phyloP scores from a whole-genome alignment of 2,329 filamentous ascomycete genomes.

The Diaporthe citri region DNA sequence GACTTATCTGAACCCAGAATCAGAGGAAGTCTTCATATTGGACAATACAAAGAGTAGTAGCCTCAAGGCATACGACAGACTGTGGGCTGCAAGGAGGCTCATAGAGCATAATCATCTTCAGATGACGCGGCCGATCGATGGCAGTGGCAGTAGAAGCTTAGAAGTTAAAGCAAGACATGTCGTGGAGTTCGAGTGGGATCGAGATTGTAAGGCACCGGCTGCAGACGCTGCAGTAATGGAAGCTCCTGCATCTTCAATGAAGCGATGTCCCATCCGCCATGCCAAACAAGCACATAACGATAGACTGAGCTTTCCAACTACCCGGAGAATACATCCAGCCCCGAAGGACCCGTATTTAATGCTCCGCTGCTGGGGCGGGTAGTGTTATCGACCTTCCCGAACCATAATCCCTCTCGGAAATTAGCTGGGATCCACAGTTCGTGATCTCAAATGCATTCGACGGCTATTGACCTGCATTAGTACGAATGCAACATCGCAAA shows the following conservation, averaged over 20 bases:
- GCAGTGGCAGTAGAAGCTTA: not conserved
- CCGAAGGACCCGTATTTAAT: not conserved
- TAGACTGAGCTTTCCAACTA: not conserved
- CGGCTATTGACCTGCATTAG: constrained; percentile 19
- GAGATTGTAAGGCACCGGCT: not conserved
- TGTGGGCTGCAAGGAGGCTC: too few relatives aligned
- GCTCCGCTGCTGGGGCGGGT: not conserved
- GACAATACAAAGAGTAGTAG: not conserved
- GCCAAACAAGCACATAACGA: too few relatives aligned
- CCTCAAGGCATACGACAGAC: not conserved
- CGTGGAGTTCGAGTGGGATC: not conserved
- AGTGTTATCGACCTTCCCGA: not conserved
- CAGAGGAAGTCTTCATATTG: too few relatives aligned
- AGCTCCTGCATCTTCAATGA: not conserved
- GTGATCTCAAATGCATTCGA: not conserved
- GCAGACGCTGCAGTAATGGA: not conserved
- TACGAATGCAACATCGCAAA: constrained; percentile 9
- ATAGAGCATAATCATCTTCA: not conserved
- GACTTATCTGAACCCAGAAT: not conserved
- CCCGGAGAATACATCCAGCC: not conserved
- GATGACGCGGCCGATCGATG: not conserved
- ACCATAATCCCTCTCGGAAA: not conserved
- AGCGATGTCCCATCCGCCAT: not conserved
- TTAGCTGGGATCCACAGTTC: not conserved
- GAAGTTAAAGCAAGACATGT: not conserved